phyloP scores from a whole-genome alignment of 164 flowering plant species.

The Akebia trifoliata region DNA sequence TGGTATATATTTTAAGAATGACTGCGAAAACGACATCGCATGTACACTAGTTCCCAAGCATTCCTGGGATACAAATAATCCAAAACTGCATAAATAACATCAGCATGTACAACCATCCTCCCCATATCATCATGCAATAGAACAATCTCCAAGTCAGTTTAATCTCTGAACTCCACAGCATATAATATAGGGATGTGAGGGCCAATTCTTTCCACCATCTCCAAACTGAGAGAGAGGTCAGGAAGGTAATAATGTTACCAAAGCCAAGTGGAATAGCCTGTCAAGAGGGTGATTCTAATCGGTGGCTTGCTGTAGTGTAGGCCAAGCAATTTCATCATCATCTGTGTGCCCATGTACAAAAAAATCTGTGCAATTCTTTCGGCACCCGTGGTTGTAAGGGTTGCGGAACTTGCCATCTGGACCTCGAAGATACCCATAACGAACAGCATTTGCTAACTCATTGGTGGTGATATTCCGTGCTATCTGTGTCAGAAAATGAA shows the following conservation, averaged over 20 bases:
- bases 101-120: background rate
- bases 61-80: background rate
- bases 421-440: slow-evolving; percentile 83
- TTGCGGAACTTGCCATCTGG: slow-evolving; percentile 85
- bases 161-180: background rate
- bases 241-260: background rate
- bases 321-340: slow-evolving; percentile 76
- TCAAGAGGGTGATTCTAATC: slow-evolving; percentile 14
- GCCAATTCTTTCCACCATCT: background rate
- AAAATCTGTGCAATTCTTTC: slow-evolving; percentile 88
- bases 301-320: slow-evolving; percentile 50
- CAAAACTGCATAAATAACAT: background rate
- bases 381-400: slow-evolving; percentile 86
- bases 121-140: background rate
- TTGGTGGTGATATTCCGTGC: slow-evolving; percentile 94
- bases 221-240: background rate
- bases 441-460: slow-evolving; percentile 69
- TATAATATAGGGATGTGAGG: background rate
- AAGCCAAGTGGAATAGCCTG: background rate
- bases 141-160: background rate
- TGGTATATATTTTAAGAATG: no score
- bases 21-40: background rate
- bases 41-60: background rate
- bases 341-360: slow-evolving; percentile 64
- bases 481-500: slow-evolving; percentile 45